phyloP scores from a whole-genome alignment of 352 stramenopile genomes.

The Aphanomyces cochlioides region DNA sequence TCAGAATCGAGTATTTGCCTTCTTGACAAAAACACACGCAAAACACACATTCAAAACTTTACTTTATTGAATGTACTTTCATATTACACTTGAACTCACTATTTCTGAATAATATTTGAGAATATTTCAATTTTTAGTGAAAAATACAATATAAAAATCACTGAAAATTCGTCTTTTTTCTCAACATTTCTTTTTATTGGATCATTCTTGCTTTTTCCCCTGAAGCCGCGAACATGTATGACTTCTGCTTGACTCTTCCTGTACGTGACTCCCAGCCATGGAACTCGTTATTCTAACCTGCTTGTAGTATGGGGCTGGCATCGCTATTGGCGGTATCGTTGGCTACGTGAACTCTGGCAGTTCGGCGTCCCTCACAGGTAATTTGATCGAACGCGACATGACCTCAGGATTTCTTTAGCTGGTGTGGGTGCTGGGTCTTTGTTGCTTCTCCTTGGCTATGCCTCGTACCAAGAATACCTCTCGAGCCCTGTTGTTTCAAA shows the following conservation, averaged over 20 bases:
- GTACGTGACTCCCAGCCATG: constrained; percentile 43
- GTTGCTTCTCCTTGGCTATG: constrained; percentile 76
- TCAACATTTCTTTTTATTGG: neutral
- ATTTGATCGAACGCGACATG: neutral
- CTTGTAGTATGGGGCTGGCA: constrained; percentile 22
- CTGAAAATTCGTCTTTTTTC: too few relatives aligned
- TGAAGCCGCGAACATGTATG: constrained; percentile 54
- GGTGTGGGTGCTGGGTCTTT: constrained; percentile 63
- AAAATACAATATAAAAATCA: too few relatives aligned
- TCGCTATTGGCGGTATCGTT: constrained; percentile 34
- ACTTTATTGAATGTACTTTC: too few relatives aligned
- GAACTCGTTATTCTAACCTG: neutral
- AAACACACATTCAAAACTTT: too few relatives aligned
- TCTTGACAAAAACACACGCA: too few relatives aligned
- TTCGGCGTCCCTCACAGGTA: constrained; percentile 45
- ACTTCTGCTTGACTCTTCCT: constrained; percentile 84
- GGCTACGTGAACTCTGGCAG: constrained; percentile 76
- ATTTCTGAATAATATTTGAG: too few relatives aligned
- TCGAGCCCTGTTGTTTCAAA: constrained; percentile 76
- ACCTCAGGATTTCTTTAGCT: constrained; percentile 32
- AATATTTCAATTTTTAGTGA: too few relatives aligned
- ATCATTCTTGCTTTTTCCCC: neutral
- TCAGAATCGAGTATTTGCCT: too few relatives aligned
- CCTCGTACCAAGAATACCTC: constrained; percentile 81
- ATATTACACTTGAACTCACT: too few relatives aligned